Evolutionary conservation across 768 basidiomycete genomes (phyloP), one percentile per base, ranked within the genome.

Genomic region (Daedaleopsis sinensis): DNA sequence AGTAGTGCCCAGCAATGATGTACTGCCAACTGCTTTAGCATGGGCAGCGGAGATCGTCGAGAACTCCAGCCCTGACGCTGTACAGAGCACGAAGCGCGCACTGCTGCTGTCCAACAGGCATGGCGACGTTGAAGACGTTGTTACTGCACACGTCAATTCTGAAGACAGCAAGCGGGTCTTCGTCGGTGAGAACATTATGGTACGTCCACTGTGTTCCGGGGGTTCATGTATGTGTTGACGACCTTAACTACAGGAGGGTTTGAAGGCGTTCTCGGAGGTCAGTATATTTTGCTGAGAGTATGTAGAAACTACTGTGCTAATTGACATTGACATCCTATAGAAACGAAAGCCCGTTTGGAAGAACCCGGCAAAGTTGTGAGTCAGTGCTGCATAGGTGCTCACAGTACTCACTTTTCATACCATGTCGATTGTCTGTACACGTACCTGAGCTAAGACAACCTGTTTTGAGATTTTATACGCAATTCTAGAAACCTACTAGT

Each of bases 51-150:
- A 82, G 56, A 86, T 94, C 62, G 73, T 74, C 16, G 68, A 70
- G 23, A 90, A 90, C 23, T 49, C 47, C 66, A 92, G 90, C 1
- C 93, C 93, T 0, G 93, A 94, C 71, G 80, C 92, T 0, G 87
- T 94, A 1, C 88, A 90, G 65, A 80, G 83, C 49, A 89, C 91
- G 3, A 95, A 94, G 71, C 77, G 80, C n/a, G 89, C 81, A 1
- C 75, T 95, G 10, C 55, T 90, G 16, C 71, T 89, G 3, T 76
- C 72, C 9, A 70, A 82, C 1, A 82, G 86, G 62, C 75, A 78
- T 44, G 78, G 79, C n/a, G 79, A 80, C 43, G 73, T 84, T 46
- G 80, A 84, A 23, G 80, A 85, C 15, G 78, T 83, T 0, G 78
- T 87, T 4, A 49, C 74, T 9, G 74, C 74, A 0, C 85, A 86